Base-by-base conservation (phyloP, 805 yeast species). In the Pichia paraexigua region DNA sequence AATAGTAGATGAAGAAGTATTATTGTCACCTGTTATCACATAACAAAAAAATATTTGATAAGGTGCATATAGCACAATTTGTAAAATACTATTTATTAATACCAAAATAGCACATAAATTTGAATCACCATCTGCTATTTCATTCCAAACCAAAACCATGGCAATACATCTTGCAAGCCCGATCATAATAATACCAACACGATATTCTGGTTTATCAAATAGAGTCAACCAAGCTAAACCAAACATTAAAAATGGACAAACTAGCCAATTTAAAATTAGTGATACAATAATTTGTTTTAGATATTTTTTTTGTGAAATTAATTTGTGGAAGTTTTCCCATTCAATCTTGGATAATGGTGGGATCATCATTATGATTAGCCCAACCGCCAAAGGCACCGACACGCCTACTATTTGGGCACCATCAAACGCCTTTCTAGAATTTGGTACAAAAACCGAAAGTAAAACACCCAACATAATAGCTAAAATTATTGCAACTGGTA, bases 141-240 rank as follows among this genome's bases (percentile, higher is more conserved):
- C 72, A 58, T 75, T 79, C 85, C 84, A 79, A 27, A 79, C 61
- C 47, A 80, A 63, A 1, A 79, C 85, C 84, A 80, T 79, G 22
- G 84, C 85, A 55, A 79, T 78, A 59, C 85, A 79, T 52, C 84
- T 64, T 7, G 82, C 84, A 37, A 77, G 51, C 1, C 85, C 85
- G 45, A 80, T 76, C 76, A 80, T 72, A 30, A 80, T 77, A n/a
- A 80, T 69, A 1, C 84, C 84, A 41, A 64, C 67, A 42, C 84
- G 64, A 51, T 75, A 76, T 50, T 77, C 84, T 9, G 64, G 64
- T 47, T 70, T 58, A 51, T 78, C 75, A 50, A 75, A 75, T 46
- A 80, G 56, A 0, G 72, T 69, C 43, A 74, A 58, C 85, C 84
- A 79, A 0, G 80, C 75, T 18, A 79, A 65, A 0, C 75, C 82